These are phyloP conservation scores for Potentilla sterilis DNA, from an alignment of 306 rosid genomes.

Conservation along the genomic window DNA sequence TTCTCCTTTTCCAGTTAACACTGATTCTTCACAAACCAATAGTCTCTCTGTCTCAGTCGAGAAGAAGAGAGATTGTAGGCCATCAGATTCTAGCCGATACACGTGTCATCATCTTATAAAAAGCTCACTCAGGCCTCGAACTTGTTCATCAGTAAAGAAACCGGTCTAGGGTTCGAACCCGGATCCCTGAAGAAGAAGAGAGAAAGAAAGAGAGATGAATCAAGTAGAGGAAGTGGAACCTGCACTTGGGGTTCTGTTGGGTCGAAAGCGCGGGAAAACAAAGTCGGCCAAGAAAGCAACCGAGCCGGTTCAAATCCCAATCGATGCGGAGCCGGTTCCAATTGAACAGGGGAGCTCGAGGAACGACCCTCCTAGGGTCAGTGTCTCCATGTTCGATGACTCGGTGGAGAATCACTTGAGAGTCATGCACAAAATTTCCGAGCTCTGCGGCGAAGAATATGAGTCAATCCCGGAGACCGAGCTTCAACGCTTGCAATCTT, in stretches of 20 bases:
- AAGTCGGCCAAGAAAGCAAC: neutral
- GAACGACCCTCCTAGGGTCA: constrained; percentile 22
- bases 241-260: neutral
- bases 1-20: too few species aligned
- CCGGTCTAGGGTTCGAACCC: neutral
- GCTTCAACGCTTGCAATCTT: constrained; percentile 48
- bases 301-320: neutral
- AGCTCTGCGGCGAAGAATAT: constrained; percentile 56
- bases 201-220: neutral
- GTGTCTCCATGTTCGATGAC: constrained; percentile 50
- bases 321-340: neutral
- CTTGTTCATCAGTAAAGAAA: too few species aligned
- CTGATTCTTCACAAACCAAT: too few species aligned
- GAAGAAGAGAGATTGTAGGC: too few species aligned
- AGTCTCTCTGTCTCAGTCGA: too few species aligned
- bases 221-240: neutral
- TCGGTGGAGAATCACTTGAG: constrained; percentile 64
- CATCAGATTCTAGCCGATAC: too few species aligned
- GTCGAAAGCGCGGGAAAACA: neutral
- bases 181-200: neutral
- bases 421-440: constrained; percentile 46
- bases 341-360: neutral
- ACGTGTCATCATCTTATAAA: too few species aligned
- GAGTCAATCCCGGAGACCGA: constrained; percentile 35
- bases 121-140: too few species aligned